These are phyloP conservation scores for Dentipellis sp. DNA, from an alignment of 768 basidiomycete species.

Conservation along the genomic window DNA sequence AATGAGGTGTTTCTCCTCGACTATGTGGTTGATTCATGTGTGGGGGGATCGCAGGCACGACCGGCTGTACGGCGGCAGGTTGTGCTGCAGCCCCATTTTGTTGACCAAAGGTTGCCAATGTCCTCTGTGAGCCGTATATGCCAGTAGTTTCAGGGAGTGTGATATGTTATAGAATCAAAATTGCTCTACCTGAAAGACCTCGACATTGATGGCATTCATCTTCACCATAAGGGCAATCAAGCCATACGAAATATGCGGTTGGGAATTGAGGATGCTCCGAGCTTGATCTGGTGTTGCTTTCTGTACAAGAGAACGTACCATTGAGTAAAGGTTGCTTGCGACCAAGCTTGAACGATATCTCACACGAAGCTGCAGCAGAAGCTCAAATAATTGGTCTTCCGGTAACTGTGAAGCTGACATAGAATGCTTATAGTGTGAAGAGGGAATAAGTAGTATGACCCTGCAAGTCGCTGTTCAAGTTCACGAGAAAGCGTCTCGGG, in stretches of 20 bases:
- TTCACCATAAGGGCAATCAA: constrained; percentile 72
- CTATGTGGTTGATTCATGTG: not conserved
- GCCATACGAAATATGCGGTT: constrained; percentile 71
- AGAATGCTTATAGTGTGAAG: not conserved
- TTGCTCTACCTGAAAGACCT: constrained; percentile 58
- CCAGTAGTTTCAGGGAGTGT: not conserved
- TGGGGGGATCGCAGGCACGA: not conserved
- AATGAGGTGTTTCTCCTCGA: not conserved
- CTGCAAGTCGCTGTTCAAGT: too few relatives aligned
- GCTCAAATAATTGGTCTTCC: constrained; percentile 61
- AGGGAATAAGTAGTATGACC: too few relatives aligned
- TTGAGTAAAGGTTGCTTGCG: not conserved
- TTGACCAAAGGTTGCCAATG: not conserved
- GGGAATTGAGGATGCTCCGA: constrained; percentile 55
- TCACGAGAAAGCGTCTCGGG: not conserved
- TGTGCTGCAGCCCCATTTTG: constrained; percentile 1
- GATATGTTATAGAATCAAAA: too few relatives aligned
- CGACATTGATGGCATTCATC: constrained; percentile 64
- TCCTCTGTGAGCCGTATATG: not conserved
- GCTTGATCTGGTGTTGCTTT: constrained; percentile 71
- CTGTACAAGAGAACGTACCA: constrained; percentile 24
- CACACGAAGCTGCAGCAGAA: constrained; percentile 68
- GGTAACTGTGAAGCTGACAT: constrained; percentile 48
- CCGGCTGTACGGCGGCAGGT: not conserved
- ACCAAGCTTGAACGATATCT: not conserved